phyloP scores from a whole-genome alignment of 352 stramenopile genomes.

The Globisporangium yorkense region DNA sequence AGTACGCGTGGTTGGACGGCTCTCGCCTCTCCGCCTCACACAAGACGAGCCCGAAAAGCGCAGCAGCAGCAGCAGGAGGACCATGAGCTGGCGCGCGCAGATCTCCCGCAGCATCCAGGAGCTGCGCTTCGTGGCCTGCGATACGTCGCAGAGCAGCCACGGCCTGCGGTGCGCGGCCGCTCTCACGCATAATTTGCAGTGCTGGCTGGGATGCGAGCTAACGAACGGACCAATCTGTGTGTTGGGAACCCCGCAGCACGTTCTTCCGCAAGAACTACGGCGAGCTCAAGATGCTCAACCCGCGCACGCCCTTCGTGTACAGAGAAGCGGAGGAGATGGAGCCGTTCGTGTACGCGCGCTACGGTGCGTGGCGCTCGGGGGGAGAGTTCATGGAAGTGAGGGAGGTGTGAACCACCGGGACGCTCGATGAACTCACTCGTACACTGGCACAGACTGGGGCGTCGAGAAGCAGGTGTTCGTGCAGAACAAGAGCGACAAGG shows the following conservation, averaged over 20 bases:
- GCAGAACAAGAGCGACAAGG: slow-evolving; percentile 77
- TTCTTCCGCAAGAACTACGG: slow-evolving; percentile 87
- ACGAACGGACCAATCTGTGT: slow-evolving; percentile 1
- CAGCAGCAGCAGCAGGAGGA: not conserved
- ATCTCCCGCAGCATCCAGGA: slow-evolving; percentile 84
- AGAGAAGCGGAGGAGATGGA: slow-evolving; percentile 83
- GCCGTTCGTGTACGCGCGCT: slow-evolving; percentile 85
- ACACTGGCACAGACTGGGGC: slow-evolving; percentile 57
- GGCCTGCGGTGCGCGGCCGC: slow-evolving; percentile 52
- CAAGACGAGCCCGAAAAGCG: too few relatives aligned
- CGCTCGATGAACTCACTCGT: not conserved
- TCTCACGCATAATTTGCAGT: too few relatives aligned
- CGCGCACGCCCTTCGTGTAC: slow-evolving; percentile 78
- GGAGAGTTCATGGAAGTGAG: too few relatives aligned
- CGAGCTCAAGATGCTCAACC: slow-evolving; percentile 88
- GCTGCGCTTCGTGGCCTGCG: slow-evolving; percentile 79
- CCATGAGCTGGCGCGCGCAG: slow-evolving; percentile 86
- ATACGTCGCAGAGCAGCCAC: slow-evolving; percentile 79
- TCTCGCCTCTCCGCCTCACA: too few relatives aligned
- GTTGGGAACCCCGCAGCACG: slow-evolving; percentile 24
- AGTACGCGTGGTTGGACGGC: too few relatives aligned
- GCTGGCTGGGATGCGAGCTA: not conserved
- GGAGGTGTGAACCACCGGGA: not conserved
- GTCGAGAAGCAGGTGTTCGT: slow-evolving; percentile 81
- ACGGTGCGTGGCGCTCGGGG: slow-evolving; percentile 23